A percentile compares a stretch with the other conserved stretches of the same genome.
Evolutionary conservation across 2,329 filamentous ascomycete species (phyloP).

Genomic region (Pseudogymnoascus sp.): DNA sequence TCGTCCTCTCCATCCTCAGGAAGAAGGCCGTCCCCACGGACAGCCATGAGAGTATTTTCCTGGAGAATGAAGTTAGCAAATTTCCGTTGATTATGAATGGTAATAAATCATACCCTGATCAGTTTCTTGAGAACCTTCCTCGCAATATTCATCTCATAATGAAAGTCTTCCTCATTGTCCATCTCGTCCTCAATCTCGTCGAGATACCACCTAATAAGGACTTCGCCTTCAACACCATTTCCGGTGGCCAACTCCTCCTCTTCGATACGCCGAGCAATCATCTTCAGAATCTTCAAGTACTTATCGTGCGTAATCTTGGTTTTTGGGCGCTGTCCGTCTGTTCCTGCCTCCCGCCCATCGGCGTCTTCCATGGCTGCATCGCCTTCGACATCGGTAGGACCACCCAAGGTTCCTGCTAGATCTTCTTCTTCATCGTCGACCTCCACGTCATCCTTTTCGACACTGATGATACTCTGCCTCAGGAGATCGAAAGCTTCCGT

Average conservation of each 20-base stretch:
- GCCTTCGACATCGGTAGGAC: conserved; percentile 38
- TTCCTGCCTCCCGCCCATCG: conserved; percentile 35
- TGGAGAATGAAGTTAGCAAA: conserved; percentile 35
- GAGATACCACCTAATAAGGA: conserved; percentile 80
- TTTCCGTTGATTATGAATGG: conserved; percentile 45
- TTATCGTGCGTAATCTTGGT: conserved; percentile 94
- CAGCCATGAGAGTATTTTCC: conserved; percentile 83
- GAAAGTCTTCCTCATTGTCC: conserved; percentile 71
- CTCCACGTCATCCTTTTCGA: conserved; percentile 96
- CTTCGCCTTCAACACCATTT: conserved; percentile 79
- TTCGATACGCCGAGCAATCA: conserved; percentile 74
- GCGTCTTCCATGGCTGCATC: conserved; percentile 46
- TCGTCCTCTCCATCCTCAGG: conserved; percentile 40
- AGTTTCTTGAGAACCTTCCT: conserved; percentile 89
- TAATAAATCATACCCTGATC: conserved; percentile 68
- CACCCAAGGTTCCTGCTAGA: conserved; percentile 39
- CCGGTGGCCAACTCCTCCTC: conserved; percentile 70
- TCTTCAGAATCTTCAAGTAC: conserved; percentile 83
- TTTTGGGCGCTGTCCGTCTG: conserved; percentile 46
- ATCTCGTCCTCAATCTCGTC: conserved; percentile 84
- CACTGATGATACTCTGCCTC: conserved; percentile 90
- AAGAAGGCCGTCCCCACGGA: conserved; percentile 54
- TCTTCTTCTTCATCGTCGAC: conserved; percentile 72
- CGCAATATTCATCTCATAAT: conserved; percentile 64
- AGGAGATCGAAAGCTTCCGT: conserved; percentile 87